Conservation (phyloP, 495 filamentous ascomycete species). For the Aspergillus mulundensis region DNA sequence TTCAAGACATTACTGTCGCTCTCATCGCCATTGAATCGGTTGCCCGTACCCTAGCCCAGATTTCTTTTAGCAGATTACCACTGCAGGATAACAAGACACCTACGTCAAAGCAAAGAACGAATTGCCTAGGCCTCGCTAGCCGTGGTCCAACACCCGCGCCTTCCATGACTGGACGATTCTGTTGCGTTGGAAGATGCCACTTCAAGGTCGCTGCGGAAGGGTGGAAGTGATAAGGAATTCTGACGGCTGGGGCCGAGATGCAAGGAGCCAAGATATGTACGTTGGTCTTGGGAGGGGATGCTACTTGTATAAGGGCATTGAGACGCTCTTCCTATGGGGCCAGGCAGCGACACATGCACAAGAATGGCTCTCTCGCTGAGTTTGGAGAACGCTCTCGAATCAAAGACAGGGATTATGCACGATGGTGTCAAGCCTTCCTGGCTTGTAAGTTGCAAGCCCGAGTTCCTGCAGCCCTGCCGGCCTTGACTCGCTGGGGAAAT, state of each 20-base stretch:
- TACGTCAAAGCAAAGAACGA: constrained; percentile 77
- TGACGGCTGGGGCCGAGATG: constrained; percentile 1
- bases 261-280: constrained; percentile 6
- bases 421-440: neutral
- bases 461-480: constrained; percentile 8
- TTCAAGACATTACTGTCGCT: constrained; percentile 88
- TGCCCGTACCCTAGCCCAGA: constrained; percentile 52
- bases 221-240: neutral
- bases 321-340: constrained; percentile 5
- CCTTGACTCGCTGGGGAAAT: neutral
- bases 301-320: constrained; percentile 3
- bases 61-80: no score
- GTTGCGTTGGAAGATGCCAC: neutral
- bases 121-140: constrained; percentile 31
- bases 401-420: neutral
- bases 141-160: neutral
- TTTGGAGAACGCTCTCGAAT: neutral
- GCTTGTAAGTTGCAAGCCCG: neutral
- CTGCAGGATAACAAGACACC: no score
- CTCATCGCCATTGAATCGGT: constrained; percentile 77
- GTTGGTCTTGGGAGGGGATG: neutral
- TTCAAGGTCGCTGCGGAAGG: neutral
- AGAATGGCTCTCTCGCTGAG: neutral
- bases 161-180: neutral
- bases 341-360: neutral